Conservation (phyloP, 768 basidiomycete genomes). For the Russula sp. region DNA sequence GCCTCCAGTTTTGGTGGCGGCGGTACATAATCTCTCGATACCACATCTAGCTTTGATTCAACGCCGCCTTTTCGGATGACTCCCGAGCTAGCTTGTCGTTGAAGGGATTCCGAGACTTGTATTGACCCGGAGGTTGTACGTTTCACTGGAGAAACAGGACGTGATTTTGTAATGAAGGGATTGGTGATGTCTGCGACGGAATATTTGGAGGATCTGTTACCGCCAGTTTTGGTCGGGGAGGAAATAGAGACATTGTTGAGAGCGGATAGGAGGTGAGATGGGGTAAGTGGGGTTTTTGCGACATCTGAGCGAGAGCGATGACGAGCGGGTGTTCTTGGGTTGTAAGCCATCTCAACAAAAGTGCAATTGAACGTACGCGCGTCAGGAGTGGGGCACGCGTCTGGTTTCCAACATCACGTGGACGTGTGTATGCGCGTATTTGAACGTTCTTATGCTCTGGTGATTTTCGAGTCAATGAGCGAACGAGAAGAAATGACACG, state of each 20-base stretch:
- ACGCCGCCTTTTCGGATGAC: constrained; percentile 75
- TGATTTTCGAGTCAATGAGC: no score
- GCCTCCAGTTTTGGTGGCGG: constrained; percentile 51
- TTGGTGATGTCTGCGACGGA: constrained; percentile 52
- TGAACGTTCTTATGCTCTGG: no score
- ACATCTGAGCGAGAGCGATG: constrained; percentile 48
- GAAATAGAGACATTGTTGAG: constrained; percentile 40
- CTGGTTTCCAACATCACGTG: constrained; percentile 21
- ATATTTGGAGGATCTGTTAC: constrained; percentile 33
- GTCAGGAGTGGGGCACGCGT: no score
- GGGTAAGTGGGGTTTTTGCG: constrained; percentile 49
- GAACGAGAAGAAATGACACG: no score
- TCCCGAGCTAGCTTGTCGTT: constrained; percentile 61
- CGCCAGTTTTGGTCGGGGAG: constrained; percentile 37
- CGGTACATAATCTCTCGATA: constrained; percentile 76
- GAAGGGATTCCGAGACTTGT: constrained; percentile 51
- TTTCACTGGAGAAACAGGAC: constrained; percentile 65
- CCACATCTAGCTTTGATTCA: constrained; percentile 73
- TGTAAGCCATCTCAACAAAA: constrained; percentile 32
- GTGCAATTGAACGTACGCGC: background rate
- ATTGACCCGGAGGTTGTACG: constrained; percentile 49
- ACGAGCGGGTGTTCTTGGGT: constrained; percentile 48
- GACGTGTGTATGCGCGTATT: background rate
- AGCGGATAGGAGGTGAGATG: constrained; percentile 41
- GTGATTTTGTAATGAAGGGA: constrained; percentile 57